Evolutionary conservation across 169 alveolate genomes (phyloP).

Genomic region (Prorocentrum cordatum): DNA sequence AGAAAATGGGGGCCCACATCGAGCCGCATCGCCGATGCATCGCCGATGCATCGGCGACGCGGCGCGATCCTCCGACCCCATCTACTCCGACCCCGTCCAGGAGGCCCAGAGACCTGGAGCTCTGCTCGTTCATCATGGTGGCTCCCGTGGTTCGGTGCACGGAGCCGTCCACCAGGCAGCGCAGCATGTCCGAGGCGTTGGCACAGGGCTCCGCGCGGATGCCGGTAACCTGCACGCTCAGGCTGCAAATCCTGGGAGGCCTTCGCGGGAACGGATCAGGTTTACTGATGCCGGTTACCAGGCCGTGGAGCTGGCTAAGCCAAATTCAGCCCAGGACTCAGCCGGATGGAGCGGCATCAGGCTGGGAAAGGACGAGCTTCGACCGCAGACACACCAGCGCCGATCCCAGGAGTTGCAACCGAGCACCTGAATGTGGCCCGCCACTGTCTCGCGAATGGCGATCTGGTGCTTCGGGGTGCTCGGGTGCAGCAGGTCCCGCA

Average conservation of each 20-base stretch:
- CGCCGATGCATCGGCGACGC: too few relatives aligned
- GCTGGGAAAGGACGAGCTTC: too few relatives aligned
- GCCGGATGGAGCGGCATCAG: too few relatives aligned
- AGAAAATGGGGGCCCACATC: too few relatives aligned
- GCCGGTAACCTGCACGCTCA: slow-evolving; percentile 18
- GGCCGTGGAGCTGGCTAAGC: too few relatives aligned
- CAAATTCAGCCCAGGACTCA: too few relatives aligned
- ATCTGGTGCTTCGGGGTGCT: slow-evolving; percentile 12
- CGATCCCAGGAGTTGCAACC: too few relatives aligned
- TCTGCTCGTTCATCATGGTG: slow-evolving; percentile 57
- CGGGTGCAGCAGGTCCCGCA: slow-evolving; percentile 46
- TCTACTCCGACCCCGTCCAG: too few relatives aligned
- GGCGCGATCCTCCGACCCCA: too few relatives aligned
- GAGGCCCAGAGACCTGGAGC: slow-evolving; percentile 23
- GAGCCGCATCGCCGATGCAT: too few relatives aligned
- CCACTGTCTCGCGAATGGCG: slow-evolving; percentile 28
- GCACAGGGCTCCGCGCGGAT: slow-evolving; percentile 41
- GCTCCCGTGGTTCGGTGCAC: slow-evolving; percentile 61
- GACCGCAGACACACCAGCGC: too few relatives aligned
- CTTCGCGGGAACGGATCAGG: background rate
- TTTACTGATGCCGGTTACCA: background rate
- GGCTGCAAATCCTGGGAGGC: background rate
- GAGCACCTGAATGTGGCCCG: too few relatives aligned
- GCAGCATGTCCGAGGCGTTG: slow-evolving; percentile 39
- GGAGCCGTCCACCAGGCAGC: slow-evolving; percentile 52